A percentile compares a stretch with the other conserved stretches of the same genome.
Conservation (phyloP, 1,139 yeast genomes). For the Candida glucosophila region DNA sequence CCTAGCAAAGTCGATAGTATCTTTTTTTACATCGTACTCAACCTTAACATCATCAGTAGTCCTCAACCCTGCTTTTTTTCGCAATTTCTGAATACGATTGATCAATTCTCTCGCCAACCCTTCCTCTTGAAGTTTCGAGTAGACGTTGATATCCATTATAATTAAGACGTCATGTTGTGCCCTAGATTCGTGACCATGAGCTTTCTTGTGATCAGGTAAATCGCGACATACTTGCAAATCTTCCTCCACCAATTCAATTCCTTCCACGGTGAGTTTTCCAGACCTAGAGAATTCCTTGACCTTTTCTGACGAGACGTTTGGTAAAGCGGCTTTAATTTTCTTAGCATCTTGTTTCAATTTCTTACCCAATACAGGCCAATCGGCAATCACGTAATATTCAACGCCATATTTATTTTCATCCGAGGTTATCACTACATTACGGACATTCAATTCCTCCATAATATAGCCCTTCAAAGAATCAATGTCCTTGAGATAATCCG, state of each 20-base stretch:
- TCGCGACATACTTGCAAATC: slow-evolving; percentile 90
- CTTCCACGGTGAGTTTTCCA: slow-evolving; percentile 80
- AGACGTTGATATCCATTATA: slow-evolving; percentile 78
- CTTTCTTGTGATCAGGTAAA: slow-evolving; percentile 54
- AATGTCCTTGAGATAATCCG: slow-evolving; percentile 66
- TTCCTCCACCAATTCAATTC: slow-evolving; percentile 77
- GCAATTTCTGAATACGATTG: slow-evolving; percentile 94
- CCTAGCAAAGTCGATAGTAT: slow-evolving; percentile 59
- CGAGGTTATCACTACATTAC: slow-evolving; percentile 78
- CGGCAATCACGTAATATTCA: slow-evolving; percentile 89
- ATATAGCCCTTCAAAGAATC: slow-evolving; percentile 73
- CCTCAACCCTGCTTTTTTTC: slow-evolving; percentile 92
- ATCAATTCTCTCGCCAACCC: slow-evolving; percentile 94
- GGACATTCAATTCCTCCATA: slow-evolving; percentile 83
- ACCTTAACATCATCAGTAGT: slow-evolving; percentile 93
- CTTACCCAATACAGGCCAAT: slow-evolving; percentile 98
- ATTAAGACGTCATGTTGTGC: slow-evolving; percentile 83
- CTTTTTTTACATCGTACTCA: slow-evolving; percentile 65
- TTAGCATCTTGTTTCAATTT: slow-evolving; percentile 90
- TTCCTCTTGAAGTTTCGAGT: slow-evolving; percentile 85
- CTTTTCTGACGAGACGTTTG: slow-evolving; percentile 68
- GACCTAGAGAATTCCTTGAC: slow-evolving; percentile 67
- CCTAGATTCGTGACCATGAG: slow-evolving; percentile 75
- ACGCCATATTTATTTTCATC: slow-evolving; percentile 92
- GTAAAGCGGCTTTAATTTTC: slow-evolving; percentile 90